Base-by-base conservation (phyloP, 1,284 basidiomycete genomes). In the Anthracocystis panici-leucophaei region DNA sequence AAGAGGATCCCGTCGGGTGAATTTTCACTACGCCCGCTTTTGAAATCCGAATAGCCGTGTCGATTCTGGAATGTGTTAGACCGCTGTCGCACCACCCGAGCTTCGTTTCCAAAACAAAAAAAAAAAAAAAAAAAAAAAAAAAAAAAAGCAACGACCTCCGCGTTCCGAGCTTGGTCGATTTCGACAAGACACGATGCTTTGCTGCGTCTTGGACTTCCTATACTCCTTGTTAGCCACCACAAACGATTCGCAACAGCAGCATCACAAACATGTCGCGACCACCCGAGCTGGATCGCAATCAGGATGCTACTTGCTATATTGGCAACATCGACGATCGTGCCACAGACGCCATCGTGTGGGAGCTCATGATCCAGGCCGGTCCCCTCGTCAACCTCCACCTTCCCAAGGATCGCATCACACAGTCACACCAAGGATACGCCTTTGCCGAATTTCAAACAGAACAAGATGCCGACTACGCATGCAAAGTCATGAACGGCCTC, bases 401-500 rank as follows among this genome's bases (percentile, higher is more conserved):
- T n/a, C 96, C 96, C n/a, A 99, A 98, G 87, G 97, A 99, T 87
- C 91, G 96, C 78, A 94, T 99, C 73, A 97, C 95, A 12, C 95
- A 95, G 92, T 89, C 93, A 3, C 96, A 99, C 86, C 97, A 99
- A 87, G 95, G 96, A 55, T 99, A 97, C 86, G 96, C 95, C 52
- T 99, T 99, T 87, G 97, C 96, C 89, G 96, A 99, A 88, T 98
- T 98, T 86, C 88, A 95, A 85, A 95, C 94, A 42, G 95, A 98
- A 87, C 93, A 95, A 85, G 97, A 98, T 87, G 95, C 96, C 78
- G 95, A 99, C 87, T 99, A 99, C 86, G 96, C 95, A 69, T 97
- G 94, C 89, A 97, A 97, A 88, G 97, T 98, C 82, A 96, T 99
- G 95, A 98, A 99, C 86, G 96, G 98, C 88, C 97, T 99, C 86